Evolutionary conservation across 176 grass and related monocot species (phyloP), one percentile per base, ranked within the genome.

Genomic region (Tillandsia fasciculata): DNA sequence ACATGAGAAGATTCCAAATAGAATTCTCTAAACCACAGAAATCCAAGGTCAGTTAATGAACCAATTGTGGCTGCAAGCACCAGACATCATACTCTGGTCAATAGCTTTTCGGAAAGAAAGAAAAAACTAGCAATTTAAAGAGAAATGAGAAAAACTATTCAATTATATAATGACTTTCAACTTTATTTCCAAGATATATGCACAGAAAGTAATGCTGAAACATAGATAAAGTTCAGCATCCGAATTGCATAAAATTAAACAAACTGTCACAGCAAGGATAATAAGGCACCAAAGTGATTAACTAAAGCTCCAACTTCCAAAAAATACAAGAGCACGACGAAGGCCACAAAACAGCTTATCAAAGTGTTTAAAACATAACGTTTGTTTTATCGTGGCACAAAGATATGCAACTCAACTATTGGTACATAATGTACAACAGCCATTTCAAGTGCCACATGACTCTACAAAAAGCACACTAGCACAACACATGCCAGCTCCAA

Each of bases 1-100:
- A 96, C 93, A 71, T 84, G 93, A 58, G 93, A 96, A 76, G 93
- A 96, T 87, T 96, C 93, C 77, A 96, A 86, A 74, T 96, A 96
- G 83, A 96, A 96, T 84, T 96, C 93, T 53, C 93, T 81, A 24
- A 96, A 96, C 93, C 93, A 96, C 73, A 96, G 93, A 83, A 92
- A 96, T 24, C 93, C 88, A 83, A 96, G 81, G 88, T 96, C 93
- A 74, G 93, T 92, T 78, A 96, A 77, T 29, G 83, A 85, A 68
- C 93, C 83, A 69, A 96, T 92, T 7, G 93, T 96, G 12, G 93
- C 93, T 96, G 83, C 93, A 96, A 83, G 68, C 57, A 79, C n/a
- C 27, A 50, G 10, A 59, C 2, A 61, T 12, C 52, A 59, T 27
- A 23, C 15, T 33, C 10, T 68, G 78, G 63, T 50, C 74, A 10